Conservation (phyloP, 179 eudicot species). For the Silene noctiflora region DNA sequence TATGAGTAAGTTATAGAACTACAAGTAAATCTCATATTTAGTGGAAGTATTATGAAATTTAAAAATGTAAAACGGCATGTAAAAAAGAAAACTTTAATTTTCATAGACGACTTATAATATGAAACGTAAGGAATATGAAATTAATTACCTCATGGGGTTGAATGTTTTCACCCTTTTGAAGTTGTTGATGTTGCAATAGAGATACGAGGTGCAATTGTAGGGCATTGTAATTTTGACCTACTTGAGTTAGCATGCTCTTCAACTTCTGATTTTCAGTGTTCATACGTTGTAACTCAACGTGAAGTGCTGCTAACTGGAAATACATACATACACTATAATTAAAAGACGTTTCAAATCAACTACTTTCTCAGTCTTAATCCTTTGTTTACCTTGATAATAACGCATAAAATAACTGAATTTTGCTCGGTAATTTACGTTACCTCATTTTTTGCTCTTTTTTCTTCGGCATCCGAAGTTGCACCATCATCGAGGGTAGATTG, state of each 20-base stretch:
- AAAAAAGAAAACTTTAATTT: no score
- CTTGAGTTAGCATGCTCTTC: constrained; percentile 57
- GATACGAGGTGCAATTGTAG: constrained; percentile 53
- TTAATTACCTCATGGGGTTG: constrained; percentile 38
- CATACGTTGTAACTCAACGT: constrained; percentile 62
- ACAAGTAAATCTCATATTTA: no score
- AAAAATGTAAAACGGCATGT: no score
- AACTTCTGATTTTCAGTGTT: constrained; percentile 63
- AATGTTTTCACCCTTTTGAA: constrained; percentile 23
- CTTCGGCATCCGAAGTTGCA: constrained; percentile 49
- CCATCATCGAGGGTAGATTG: constrained; percentile 74
- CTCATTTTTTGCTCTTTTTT: constrained; percentile 58
- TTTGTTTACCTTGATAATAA: no score
- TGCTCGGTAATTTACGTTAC: constrained; percentile 30
- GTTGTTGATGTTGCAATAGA: constrained; percentile 59
- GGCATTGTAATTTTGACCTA: constrained; percentile 46
- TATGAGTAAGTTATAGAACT: no score
- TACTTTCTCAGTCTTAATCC: no score
- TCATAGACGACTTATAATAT: no score
- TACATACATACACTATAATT: background rate
- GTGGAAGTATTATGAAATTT: no score
- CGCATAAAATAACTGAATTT: background rate
- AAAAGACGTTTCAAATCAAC: background rate
- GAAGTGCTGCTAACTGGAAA: constrained; percentile 48
- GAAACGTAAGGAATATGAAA: background rate